Evolutionary conservation across 148 eudicot species (phyloP).

Genomic region (Rhododendron simsii): DNA sequence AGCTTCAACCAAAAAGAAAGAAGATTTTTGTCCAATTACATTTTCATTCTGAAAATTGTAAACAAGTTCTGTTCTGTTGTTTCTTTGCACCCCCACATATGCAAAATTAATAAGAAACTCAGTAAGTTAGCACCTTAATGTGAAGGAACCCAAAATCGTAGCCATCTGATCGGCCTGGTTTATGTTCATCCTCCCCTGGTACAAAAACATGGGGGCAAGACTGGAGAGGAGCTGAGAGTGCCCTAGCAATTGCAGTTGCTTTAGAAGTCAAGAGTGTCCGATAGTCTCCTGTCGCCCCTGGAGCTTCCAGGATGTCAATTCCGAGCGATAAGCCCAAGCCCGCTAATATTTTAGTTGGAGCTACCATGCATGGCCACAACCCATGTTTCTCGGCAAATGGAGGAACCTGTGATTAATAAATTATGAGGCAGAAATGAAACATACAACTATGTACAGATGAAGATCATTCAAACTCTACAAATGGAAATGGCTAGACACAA

Average conservation of each 20-base stretch:
- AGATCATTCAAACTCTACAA: not conserved
- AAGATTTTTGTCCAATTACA: not conserved
- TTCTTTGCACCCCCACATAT: not conserved
- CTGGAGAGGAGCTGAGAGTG: slow-evolving; percentile 74
- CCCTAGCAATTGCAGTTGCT: slow-evolving; percentile 81
- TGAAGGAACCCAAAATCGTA: slow-evolving; percentile 98
- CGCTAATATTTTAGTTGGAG: slow-evolving; percentile 95
- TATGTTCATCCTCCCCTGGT: slow-evolving; percentile 87
- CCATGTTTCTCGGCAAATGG: slow-evolving; percentile 75
- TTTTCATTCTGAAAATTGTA: not conserved
- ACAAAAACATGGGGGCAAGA: slow-evolving; percentile 73
- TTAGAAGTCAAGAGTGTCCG: slow-evolving; percentile 83
- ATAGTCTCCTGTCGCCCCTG: slow-evolving; percentile 95
- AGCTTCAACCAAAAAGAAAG: not conserved
- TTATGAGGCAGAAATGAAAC: not conserved
- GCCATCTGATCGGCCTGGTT: slow-evolving; percentile 73
- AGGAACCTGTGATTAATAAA: slow-evolving; percentile 50
- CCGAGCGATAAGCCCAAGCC: slow-evolving; percentile 95
- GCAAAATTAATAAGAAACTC: not conserved
- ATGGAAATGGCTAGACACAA: not conserved
- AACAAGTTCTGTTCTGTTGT: not conserved
- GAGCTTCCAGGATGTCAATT: slow-evolving; percentile 94
- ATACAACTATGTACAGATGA: not conserved
- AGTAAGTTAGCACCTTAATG: slow-evolving; percentile 54
- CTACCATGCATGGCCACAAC: slow-evolving; percentile 94